Evolutionary conservation across 805 yeast species (phyloP), one percentile per base, ranked within the genome.

Genomic region (Schwanniomyces polymorphus): DNA sequence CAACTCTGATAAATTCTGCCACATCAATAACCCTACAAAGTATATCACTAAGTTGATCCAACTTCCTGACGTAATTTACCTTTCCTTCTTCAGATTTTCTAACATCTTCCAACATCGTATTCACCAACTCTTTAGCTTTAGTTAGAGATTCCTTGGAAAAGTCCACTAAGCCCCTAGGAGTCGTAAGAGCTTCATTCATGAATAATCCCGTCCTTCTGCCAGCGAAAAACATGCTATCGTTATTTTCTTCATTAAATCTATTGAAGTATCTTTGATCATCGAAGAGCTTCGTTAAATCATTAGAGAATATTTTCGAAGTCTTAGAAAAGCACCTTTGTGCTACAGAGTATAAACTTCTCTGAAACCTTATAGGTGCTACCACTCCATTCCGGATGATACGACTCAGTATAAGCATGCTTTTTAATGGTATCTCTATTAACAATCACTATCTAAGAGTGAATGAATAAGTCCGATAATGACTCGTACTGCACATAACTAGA

Each of bases 1-100:
- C 84, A 21, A 90, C 91, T 41, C 98, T 73, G 26, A 94, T 82
- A 68, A 92, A 92, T 57, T 91, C 98, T 31, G 97, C 92, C 42
- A 92, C 78, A 65, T 94, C 99, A 35, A 94, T 91, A 5, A 90
- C 97, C 47, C 96, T 80, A 62, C 99, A 94, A 27, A 94, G 67
- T 26, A 86, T 80, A 61, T 94, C 98, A 58, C 96, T 87, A 34
- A 94, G 68, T 54, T 90, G 81, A 61, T 94, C 99, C 52, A 94
- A 70, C 44, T 83, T 81, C 38, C 80, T 58, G 45, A 92, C 79
- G 45, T 81, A 88, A 5, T 72, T 64, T 18, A 69, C 50, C 39
- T 57, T 55, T 3, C 75, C 88, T 8, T 71, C 69, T 18, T 72
- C 68, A 42, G 79, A 79, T 6, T 58, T 59, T 8, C 54, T 46